phyloP scores from a whole-genome alignment of 345 rosid genomes.

The Pugionium cornutum region DNA sequence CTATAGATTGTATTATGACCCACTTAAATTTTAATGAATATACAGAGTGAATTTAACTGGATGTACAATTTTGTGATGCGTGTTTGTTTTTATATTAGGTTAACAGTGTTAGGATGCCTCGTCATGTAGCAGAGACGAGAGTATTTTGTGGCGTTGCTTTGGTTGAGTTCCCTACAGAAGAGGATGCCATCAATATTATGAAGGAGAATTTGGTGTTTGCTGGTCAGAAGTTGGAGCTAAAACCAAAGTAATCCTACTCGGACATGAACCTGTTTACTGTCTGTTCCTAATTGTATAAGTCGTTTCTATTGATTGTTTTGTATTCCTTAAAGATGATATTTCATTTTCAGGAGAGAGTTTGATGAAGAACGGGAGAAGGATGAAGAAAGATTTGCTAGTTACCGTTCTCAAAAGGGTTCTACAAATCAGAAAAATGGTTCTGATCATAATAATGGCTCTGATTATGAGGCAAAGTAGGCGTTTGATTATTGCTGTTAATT shows the following conservation, averaged over 20 bases:
- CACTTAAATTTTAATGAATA: too few relatives aligned
- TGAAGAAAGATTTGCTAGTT: slow-evolving; percentile 49
- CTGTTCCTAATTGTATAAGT: background rate
- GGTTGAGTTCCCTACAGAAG: slow-evolving; percentile 78
- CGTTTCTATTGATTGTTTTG: slow-evolving; percentile 5
- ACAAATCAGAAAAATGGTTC: slow-evolving; percentile 52
- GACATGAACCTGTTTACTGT: slow-evolving; percentile 11
- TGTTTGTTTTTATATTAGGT: slow-evolving; percentile 47
- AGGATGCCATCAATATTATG: slow-evolving; percentile 66
- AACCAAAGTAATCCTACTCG: slow-evolving; percentile 65
- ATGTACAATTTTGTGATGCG: slow-evolving; percentile 7
- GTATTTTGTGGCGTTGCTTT: slow-evolving; percentile 78
- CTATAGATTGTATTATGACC: background rate
- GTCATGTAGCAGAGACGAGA: slow-evolving; percentile 70
- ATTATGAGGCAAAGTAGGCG: slow-evolving; percentile 55
- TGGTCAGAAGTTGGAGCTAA: slow-evolving; percentile 69
- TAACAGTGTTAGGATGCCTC: slow-evolving; percentile 88
- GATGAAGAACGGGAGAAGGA: slow-evolving; percentile 66
- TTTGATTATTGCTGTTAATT: background rate
- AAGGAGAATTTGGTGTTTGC: slow-evolving; percentile 61
- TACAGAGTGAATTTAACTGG: background rate
- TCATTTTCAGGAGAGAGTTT: slow-evolving; percentile 70
- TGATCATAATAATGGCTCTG: slow-evolving; percentile 47
- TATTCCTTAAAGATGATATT: slow-evolving; percentile 1
- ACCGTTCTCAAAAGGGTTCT: slow-evolving; percentile 43